Percentiles rank a stretch among this genome's conserved stretches.
Conservation (phyloP, 2,329 filamentous ascomycete species). For the Xylaria sp. region DNA sequence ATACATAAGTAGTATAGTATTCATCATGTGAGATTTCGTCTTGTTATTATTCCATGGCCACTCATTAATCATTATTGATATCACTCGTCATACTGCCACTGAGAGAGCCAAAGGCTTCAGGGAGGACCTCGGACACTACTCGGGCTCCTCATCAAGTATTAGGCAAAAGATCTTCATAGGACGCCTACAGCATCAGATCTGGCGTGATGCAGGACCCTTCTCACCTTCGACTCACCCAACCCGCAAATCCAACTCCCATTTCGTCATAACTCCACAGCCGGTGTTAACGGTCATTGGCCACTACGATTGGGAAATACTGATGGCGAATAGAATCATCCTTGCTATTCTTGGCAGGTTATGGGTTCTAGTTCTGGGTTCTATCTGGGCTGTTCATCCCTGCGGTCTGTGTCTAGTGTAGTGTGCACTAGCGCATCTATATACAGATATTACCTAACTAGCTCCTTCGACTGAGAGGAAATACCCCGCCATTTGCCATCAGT, state of each 20-base stretch:
- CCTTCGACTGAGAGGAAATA: conserved; percentile 23
- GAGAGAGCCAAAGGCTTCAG: conserved; percentile 5
- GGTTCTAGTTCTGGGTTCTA: neutral
- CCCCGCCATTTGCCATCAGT: conserved; percentile 33
- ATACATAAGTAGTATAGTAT: too few relatives aligned
- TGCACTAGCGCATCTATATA: neutral
- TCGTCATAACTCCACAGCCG: conserved; percentile 35
- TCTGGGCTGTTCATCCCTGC: conserved; percentile 1
- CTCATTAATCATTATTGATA: neutral
- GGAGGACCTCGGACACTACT: neutral
- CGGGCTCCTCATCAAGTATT: neutral
- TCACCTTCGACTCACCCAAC: conserved; percentile 37
- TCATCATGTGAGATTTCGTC: neutral
- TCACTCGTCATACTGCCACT: neutral
- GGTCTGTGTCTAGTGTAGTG: neutral
- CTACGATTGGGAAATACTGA: conserved; percentile 19
- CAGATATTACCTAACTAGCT: neutral
- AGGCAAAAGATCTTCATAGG: conserved; percentile 28
- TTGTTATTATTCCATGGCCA: neutral
- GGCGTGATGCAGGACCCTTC: conserved; percentile 37
- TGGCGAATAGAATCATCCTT: conserved; percentile 6
- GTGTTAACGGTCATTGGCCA: neutral
- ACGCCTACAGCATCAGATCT: conserved; percentile 28
- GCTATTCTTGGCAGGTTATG: conserved; percentile 18
- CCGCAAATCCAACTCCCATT: conserved; percentile 29